Evolutionary conservation across 495 filamentous ascomycete genomes (phyloP), one percentile per base, ranked within the genome.

Genomic region (Extremus antarcticus): DNA sequence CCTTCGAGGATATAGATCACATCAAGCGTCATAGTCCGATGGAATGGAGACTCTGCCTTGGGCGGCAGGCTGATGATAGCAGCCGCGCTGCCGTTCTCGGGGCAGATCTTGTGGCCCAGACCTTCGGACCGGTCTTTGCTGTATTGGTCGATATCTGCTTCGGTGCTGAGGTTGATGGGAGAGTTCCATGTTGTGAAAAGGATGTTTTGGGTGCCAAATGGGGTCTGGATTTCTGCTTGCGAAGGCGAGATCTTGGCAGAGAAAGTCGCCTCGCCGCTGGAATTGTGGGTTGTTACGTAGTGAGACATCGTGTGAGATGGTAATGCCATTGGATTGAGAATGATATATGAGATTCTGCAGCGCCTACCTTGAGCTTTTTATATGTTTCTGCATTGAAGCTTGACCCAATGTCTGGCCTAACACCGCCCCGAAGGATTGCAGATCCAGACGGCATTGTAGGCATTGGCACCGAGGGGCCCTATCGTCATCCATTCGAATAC

Each of bases 1-100:
- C 68, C 68, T 51, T 70, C 66, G 40, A 70, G 22, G 4, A 68
- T 60, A n/a, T 53, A 47, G 1, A 63, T 58, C 24, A 63, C 58
- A 39, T 68, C 68, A 3, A 67, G 52, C n/a, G 49, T 53, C 23
- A 62, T 56, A 1, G 66, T 68, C 11, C 66, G 56, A 54, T 68
- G 68, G 62, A 64, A 64, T n/a, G 46, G 16, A 13, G 2, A 17
- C 15, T 15, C 24, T 1, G 56, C 22, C 15, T 50, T 25, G 15
- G 60, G 58, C 38, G n/a, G 21, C 17, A 63, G 20, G 23, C 9
- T 20, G 19, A 63, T 35, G 23, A 60, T 49, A 2, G 53, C 47
- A 1, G 41, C 29, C 2, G 54, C 53, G n/a, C 41, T 43, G 11
- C 53, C 58, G 19, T 47, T 25, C 1, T 19, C 8, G 9, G 58